These are phyloP conservation scores for Begonia masoniana DNA, from an alignment of 306 rosid genomes.

Conservation along the genomic window DNA sequence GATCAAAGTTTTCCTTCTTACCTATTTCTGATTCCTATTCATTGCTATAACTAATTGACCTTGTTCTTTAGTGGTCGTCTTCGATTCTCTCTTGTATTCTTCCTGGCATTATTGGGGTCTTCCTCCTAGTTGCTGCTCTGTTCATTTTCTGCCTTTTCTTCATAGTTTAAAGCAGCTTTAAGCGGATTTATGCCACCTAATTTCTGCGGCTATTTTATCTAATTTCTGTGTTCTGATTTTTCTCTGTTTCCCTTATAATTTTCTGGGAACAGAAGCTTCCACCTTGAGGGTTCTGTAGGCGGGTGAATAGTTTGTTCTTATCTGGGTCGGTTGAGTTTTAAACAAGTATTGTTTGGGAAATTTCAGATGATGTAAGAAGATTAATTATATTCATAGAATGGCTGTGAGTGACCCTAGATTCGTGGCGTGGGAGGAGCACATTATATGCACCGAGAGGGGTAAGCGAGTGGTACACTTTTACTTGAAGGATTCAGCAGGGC, in stretches of 20 bases:
- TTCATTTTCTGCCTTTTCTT: conserved; percentile 1
- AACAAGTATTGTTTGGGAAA: conserved; percentile 6
- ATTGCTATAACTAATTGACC: not conserved
- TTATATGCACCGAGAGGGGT: conserved; percentile 61
- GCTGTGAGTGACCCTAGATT: conserved; percentile 23
- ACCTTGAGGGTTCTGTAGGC: conserved; percentile 3
- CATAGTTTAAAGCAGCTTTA: not conserved
- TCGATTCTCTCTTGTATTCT: not conserved
- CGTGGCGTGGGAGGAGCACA: conserved; percentile 76
- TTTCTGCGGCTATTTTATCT: not conserved
- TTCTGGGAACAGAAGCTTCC: conserved; percentile 4
- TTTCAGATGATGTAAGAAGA: conserved; percentile 18
- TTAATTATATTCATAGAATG: conserved; percentile 16
- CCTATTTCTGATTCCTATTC: not conserved
- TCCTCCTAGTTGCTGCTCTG: not conserved
- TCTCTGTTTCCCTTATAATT: not conserved
- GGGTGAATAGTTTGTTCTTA: not conserved
- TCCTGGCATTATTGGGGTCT: not conserved
- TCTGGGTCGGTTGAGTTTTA: conserved; percentile 15
- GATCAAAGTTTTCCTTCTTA: not conserved
- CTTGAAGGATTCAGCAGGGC: conserved; percentile 41
- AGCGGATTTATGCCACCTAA: not conserved
- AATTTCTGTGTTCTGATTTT: conserved; percentile 5
- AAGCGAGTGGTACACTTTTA: conserved; percentile 64
- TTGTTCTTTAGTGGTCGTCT: not conserved